phyloP scores from a whole-genome alignment of 148 eudicot genomes.

The Dianthus caryophyllus region DNA sequence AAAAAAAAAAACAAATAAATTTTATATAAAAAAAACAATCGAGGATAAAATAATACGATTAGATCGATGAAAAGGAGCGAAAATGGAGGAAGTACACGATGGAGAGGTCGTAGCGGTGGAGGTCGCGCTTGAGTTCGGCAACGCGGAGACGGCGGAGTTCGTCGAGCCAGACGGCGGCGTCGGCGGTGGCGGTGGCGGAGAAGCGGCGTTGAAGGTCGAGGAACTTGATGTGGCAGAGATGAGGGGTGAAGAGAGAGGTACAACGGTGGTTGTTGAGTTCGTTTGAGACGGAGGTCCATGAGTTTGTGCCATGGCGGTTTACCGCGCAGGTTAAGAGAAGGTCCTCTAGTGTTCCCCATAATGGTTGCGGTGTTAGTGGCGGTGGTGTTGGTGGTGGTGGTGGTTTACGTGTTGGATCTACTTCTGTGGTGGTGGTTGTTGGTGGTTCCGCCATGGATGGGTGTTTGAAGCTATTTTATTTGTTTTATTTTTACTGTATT shows the following conservation, averaged over 20 bases:
- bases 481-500: not conserved
- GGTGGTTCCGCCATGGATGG: conserved; percentile 24
- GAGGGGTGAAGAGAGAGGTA: conserved; percentile 34
- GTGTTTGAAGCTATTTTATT: not conserved
- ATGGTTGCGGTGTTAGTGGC: not conserved
- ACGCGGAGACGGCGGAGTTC: conserved; percentile 50
- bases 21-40: no score
- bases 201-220: conserved; percentile 51
- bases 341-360: conserved; percentile 69
- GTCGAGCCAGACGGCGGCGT: conserved; percentile 40
- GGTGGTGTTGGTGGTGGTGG: not conserved
- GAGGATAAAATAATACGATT: conserved; percentile 2
- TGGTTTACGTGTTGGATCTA: not conserved
- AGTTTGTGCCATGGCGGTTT: conserved; percentile 45
- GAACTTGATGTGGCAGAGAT: conserved; percentile 37
- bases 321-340: conserved; percentile 62
- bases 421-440: not conserved
- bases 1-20: no score
- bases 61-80: not conserved
- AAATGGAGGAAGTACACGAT: conserved; percentile 44
- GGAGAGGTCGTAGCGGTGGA: conserved; percentile 54
- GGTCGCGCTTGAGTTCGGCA: conserved; percentile 45
- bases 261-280: conserved; percentile 46
- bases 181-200: conserved; percentile 14
- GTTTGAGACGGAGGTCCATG: conserved; percentile 53